Conservation (phyloP, 805 yeast species). For the Teunomyces stri region DNA sequence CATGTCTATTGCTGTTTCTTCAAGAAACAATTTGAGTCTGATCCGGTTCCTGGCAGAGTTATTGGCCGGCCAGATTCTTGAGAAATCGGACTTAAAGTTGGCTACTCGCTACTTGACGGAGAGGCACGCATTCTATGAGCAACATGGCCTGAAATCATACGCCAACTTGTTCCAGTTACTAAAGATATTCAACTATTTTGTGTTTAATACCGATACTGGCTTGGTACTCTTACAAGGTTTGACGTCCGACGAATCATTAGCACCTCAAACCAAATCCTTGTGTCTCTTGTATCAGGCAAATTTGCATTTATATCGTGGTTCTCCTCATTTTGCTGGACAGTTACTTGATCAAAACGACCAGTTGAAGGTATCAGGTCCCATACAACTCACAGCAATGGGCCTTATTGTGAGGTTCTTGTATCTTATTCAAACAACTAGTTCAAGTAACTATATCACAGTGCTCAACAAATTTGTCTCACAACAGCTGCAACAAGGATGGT, state of each 20-base stretch:
- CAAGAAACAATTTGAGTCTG: conserved; percentile 22
- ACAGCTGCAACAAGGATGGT: conserved; percentile 19
- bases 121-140: conserved; percentile 16
- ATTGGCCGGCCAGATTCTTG: conserved; percentile 37
- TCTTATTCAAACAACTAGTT: conserved; percentile 13
- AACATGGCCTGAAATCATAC: conserved; percentile 13
- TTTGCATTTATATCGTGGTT: conserved; percentile 17
- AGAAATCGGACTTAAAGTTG: conserved; percentile 20
- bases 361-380: neutral
- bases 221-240: conserved; percentile 13
- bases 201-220: conserved; percentile 24
- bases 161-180: conserved; percentile 28
- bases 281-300: conserved; percentile 15
- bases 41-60: conserved; percentile 32
- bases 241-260: conserved; percentile 2
- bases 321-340: conserved; percentile 8
- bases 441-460: conserved; percentile 10
- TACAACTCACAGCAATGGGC: conserved; percentile 16
- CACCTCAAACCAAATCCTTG: conserved; percentile 9
- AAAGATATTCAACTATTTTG: conserved; percentile 29
- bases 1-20: conserved; percentile 27
- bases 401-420: conserved; percentile 12
- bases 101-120: conserved; percentile 30
- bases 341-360: conserved; percentile 9
- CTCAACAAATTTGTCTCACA: conserved; percentile 13